These are phyloP conservation scores for Aspergillus taichungensis DNA, from an alignment of 495 filamentous ascomycete genomes.

Conservation along the genomic window DNA sequence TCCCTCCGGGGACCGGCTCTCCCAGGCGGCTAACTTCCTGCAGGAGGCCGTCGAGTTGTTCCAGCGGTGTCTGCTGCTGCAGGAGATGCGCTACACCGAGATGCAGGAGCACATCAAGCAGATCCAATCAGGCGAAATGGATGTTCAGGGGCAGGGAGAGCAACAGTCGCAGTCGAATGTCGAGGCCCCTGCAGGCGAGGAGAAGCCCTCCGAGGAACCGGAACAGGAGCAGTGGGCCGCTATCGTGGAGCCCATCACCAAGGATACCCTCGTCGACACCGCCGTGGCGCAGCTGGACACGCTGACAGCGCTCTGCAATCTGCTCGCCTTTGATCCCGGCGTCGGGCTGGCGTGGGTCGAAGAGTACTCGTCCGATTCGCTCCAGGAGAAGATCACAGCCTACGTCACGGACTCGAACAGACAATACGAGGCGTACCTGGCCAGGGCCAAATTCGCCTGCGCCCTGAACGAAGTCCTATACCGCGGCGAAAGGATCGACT, in stretches of 20 bases:
- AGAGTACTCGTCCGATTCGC: conserved; percentile 38
- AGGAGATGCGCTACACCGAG: conserved; percentile 49
- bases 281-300: conserved; percentile 52
- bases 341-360: conserved; percentile 46
- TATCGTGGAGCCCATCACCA: conserved; percentile 53
- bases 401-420: conserved; percentile 38
- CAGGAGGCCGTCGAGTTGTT: conserved; percentile 57
- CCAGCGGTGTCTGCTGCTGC: conserved; percentile 49
- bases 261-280: conserved; percentile 55
- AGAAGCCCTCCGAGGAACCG: conserved; percentile 26
- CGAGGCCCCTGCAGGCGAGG: conserved; percentile 4
- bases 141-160: conserved; percentile 9
- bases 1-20: conserved; percentile 28
- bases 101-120: conserved; percentile 36
- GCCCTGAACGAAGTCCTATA: conserved; percentile 49
- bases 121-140: conserved; percentile 30
- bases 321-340: conserved; percentile 33
- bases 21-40: conserved; percentile 37
- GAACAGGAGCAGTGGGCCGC: conserved; percentile 54
- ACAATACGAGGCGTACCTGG: conserved; percentile 43
- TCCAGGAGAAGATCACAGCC: conserved; percentile 37
- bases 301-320: conserved; percentile 47
- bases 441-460: conserved; percentile 43
- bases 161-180: conserved; percentile 9
- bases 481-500: conserved; percentile 35